phyloP scores from a whole-genome alignment of 2,329 filamentous ascomycete genomes.

The Clarireedia hainanense region DNA sequence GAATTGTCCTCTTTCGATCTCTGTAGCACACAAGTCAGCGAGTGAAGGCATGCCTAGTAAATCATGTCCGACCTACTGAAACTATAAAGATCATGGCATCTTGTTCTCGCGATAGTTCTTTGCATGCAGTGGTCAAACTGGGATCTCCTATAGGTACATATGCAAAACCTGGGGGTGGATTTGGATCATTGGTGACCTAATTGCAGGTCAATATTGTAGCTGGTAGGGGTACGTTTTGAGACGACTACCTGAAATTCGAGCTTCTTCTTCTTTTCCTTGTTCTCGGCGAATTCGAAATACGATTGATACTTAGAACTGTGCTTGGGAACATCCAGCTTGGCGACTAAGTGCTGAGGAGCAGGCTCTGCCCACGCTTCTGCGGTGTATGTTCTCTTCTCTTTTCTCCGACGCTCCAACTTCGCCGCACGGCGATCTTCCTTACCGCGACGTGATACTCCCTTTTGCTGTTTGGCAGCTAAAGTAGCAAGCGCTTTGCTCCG shows the following conservation, averaged over 20 bases:
- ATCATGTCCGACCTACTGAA: slow-evolving; percentile 39
- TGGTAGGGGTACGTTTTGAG: background rate
- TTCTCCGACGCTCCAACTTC: slow-evolving; percentile 23
- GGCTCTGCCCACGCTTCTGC: slow-evolving; percentile 24
- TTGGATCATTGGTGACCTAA: slow-evolving; percentile 44
- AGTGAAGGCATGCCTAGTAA: slow-evolving; percentile 1
- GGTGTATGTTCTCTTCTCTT: slow-evolving; percentile 22
- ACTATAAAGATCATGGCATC: slow-evolving; percentile 61
- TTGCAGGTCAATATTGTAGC: slow-evolving; percentile 10
- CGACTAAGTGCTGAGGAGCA: slow-evolving; percentile 26
- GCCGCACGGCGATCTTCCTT: slow-evolving; percentile 21
- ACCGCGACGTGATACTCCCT: background rate
- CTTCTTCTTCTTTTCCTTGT: slow-evolving; percentile 56
- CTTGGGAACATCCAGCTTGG: slow-evolving; percentile 26
- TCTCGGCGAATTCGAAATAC: slow-evolving; percentile 58
- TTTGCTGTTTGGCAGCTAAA: background rate
- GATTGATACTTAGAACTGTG: slow-evolving; percentile 47
- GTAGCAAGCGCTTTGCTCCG: slow-evolving; percentile 6
- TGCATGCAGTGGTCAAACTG: slow-evolving; percentile 51
- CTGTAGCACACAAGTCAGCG: slow-evolving; percentile 10
- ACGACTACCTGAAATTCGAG: slow-evolving; percentile 50
- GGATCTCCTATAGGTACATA: slow-evolving; percentile 58
- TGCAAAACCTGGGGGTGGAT: slow-evolving; percentile 52
- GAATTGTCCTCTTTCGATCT: slow-evolving; percentile 23
- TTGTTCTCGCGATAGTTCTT: slow-evolving; percentile 54